These are phyloP conservation scores for Termitomyces sp. DNA, from an alignment of 768 basidiomycete species.

Conservation along the genomic window DNA sequence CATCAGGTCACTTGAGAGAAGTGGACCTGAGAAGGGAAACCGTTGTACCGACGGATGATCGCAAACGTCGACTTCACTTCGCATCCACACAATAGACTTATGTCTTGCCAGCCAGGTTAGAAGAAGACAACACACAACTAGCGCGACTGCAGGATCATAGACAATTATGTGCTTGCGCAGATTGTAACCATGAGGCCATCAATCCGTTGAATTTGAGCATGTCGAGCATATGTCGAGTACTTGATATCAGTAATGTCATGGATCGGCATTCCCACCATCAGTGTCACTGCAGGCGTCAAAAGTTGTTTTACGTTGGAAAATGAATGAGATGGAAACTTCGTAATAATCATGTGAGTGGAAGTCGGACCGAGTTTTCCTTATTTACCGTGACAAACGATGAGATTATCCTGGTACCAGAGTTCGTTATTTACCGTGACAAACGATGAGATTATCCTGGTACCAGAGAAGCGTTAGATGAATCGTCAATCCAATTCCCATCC, in stretches of 20 bases:
- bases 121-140: neutral
- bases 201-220: no score
- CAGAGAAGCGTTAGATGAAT: neutral
- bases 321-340: no score
- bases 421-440: no score
- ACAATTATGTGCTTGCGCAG: neutral
- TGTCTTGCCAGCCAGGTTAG: neutral
- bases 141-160: neutral
- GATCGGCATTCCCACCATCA: no score
- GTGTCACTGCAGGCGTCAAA: no score
- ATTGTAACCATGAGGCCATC: neutral
- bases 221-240: neutral
- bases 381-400: no score
- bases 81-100: neutral
- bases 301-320: no score
- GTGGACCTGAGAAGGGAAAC: neutral
- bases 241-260: neutral
- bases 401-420: no score
- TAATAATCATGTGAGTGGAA: no score
- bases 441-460: neutral
- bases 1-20: neutral
- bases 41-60: neutral
- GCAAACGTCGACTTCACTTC: neutral
- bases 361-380: no score
- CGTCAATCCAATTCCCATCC: conserved; percentile 27